Percentiles rank a stretch among this genome's conserved stretches.
Conservation (phyloP, 2,329 filamentous ascomycete genomes). For the Amesomyces nigricolor region DNA sequence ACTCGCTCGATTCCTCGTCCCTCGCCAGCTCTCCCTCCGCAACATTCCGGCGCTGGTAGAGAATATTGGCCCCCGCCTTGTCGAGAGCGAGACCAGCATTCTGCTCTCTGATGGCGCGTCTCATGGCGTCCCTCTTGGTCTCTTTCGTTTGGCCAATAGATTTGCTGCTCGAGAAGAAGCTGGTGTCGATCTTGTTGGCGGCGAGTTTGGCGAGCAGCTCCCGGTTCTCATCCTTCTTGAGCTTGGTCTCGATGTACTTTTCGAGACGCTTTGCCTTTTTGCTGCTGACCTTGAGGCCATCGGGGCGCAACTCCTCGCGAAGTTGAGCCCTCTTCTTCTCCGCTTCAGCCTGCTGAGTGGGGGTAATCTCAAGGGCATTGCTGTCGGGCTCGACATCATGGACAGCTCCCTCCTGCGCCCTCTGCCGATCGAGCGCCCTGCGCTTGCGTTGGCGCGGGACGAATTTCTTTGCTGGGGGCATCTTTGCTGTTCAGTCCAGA, state of each 20-base stretch:
- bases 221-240: conserved; percentile 88
- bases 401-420: conserved; percentile 40
- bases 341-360: conserved; percentile 41
- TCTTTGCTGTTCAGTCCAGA: background rate
- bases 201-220: conserved; percentile 79
- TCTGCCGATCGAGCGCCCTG: conserved; percentile 60
- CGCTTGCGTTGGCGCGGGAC: conserved; percentile 63
- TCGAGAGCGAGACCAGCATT: conserved; percentile 55
- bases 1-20: conserved; percentile 24
- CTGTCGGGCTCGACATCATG: conserved; percentile 43
- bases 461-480: conserved; percentile 41
- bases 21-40: conserved; percentile 27
- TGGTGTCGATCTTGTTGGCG: conserved; percentile 73
- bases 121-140: conserved; percentile 64
- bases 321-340: conserved; percentile 52
- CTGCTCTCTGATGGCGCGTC: conserved; percentile 58
- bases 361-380: conserved; percentile 50
- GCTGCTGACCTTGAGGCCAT: conserved; percentile 52
- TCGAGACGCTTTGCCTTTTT: conserved; percentile 63
- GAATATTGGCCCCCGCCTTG: conserved; percentile 47
- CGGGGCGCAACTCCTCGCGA: conserved; percentile 46
- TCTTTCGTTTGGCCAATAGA: conserved; percentile 67
- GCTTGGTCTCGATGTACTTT: conserved; percentile 77
- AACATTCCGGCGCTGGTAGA: conserved; percentile 44
- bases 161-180: conserved; percentile 70